A percentile compares a stretch with the other conserved stretches of the same genome.
Conservation (phyloP, 2,329 filamentous ascomycete species). For the Colletotrichum neosansevieriae region DNA sequence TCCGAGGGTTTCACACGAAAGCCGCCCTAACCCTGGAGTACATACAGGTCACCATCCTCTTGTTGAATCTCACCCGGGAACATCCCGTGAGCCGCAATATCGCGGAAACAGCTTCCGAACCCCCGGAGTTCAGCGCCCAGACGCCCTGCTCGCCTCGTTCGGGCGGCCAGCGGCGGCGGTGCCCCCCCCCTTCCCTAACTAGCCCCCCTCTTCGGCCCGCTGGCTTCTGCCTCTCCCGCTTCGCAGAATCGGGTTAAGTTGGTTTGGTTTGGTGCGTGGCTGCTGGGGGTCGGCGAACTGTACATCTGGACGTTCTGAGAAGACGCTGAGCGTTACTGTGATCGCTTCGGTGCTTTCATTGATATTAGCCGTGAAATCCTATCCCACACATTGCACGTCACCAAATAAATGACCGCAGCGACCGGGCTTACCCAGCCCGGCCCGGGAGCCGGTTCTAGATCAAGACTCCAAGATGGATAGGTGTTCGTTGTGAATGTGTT, state of each 20-base stretch:
- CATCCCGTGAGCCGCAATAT: constrained; percentile 29
- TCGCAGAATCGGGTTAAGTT: neutral
- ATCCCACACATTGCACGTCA: neutral
- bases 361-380: no score
- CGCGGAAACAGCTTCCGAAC: constrained; percentile 28
- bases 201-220: constrained; percentile 22
- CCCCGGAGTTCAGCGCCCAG: constrained; percentile 41
- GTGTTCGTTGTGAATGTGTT: constrained; percentile 1
- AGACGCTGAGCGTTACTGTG: neutral
- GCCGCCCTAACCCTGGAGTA: neutral
- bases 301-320: neutral
- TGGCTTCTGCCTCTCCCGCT: constrained; percentile 27
- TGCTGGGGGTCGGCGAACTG: neutral
- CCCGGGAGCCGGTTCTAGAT: neutral
- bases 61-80: constrained; percentile 10
- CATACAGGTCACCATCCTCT: neutral
- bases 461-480: constrained; percentile 8
- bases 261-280: neutral
- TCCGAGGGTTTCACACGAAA: constrained; percentile 2
- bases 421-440: neutral
- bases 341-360: no score
- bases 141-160: constrained; percentile 52
- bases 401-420: neutral
- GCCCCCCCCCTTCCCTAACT: neutral
- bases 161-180: constrained; percentile 7